Conservation (phyloP, 2,329 filamentous ascomycete species). For the Orbilia blumenaviensis region DNA sequence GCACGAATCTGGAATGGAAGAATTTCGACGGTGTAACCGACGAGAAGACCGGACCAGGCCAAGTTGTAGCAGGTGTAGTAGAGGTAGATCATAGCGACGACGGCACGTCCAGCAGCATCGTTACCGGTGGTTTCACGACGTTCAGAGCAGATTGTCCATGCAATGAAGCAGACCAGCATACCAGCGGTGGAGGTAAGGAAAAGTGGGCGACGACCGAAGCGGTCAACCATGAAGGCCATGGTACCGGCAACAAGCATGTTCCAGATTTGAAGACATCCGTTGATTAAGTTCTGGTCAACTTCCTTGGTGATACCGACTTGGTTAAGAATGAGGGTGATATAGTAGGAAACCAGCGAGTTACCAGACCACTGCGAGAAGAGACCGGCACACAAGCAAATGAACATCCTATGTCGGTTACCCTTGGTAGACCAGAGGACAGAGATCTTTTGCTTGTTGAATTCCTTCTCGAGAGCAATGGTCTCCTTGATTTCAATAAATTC, state of each 20-base stretch:
- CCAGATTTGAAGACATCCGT: slow-evolving; percentile 61
- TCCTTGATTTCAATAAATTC: slow-evolving; percentile 64
- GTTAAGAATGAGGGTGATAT: slow-evolving; percentile 60
- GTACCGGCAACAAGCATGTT: slow-evolving; percentile 56
- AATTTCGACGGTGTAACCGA: slow-evolving; percentile 64
- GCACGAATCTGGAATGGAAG: slow-evolving; percentile 64
- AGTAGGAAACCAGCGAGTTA: slow-evolving; percentile 65
- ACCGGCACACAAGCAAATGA: slow-evolving; percentile 67
- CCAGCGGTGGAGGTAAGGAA: slow-evolving; percentile 61
- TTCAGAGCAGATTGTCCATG: slow-evolving; percentile 62
- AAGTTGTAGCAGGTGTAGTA: slow-evolving; percentile 61
- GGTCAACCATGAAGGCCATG: slow-evolving; percentile 58
- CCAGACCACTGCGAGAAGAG: slow-evolving; percentile 70
- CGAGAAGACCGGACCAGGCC: slow-evolving; percentile 62
- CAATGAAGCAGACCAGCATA: slow-evolving; percentile 61
- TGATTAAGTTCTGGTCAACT: slow-evolving; percentile 61
- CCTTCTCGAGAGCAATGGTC: slow-evolving; percentile 63
- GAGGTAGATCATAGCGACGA: slow-evolving; percentile 60
- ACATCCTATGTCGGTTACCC: slow-evolving; percentile 67
- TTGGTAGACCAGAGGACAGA: slow-evolving; percentile 64
- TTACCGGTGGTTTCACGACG: slow-evolving; percentile 56
- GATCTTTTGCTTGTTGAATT: slow-evolving; percentile 64
- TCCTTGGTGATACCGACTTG: slow-evolving; percentile 53
- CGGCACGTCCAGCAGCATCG: slow-evolving; percentile 57
- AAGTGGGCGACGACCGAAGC: slow-evolving; percentile 60